Conservation (phyloP, 768 basidiomycete genomes). For the Lanmaoa rubissima region DNA sequence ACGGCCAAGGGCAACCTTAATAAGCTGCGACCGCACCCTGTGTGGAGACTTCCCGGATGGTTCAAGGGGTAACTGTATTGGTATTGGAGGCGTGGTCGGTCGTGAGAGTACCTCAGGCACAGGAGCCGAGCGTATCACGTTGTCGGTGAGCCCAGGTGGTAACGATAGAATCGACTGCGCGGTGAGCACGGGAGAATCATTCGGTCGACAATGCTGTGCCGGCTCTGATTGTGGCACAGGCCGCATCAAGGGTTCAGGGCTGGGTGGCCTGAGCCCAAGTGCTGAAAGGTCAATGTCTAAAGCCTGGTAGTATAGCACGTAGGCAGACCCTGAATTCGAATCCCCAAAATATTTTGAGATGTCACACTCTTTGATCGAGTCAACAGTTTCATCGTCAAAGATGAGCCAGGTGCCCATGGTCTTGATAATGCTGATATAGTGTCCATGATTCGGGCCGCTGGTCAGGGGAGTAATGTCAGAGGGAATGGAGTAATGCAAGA, state of each 20-base stretch:
- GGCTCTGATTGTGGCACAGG: conserved; percentile 17
- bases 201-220: conserved; percentile 9
- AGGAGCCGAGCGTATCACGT: conserved; percentile 16
- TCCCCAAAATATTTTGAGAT: conserved; percentile 96
- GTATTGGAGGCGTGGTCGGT: conserved; percentile 21
- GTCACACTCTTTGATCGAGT: conserved; percentile 82
- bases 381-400: conserved; percentile 95
- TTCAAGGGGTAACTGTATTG: conserved; percentile 14
- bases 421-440: conserved; percentile 95
- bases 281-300: conserved; percentile 75
- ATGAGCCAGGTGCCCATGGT: conserved; percentile 82
- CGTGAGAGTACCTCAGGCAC: conserved; percentile 19
- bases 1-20: conserved; percentile 18
- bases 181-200: conserved; percentile 27
- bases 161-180: conserved; percentile 27
- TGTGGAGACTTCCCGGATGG: conserved; percentile 24
- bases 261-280: conserved; percentile 57
- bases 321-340: conserved; percentile 81
- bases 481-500: background rate
- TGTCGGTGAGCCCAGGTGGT: conserved; percentile 39
- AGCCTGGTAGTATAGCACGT: conserved; percentile 97
- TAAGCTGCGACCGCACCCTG: conserved; percentile 16
- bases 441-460: conserved; percentile 97
- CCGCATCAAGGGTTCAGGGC: conserved; percentile 20
- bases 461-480: conserved; percentile 15